These are phyloP conservation scores for Chrysosporium keratinophilum DNA, from an alignment of 2,329 filamentous ascomycete genomes.

Conservation along the genomic window DNA sequence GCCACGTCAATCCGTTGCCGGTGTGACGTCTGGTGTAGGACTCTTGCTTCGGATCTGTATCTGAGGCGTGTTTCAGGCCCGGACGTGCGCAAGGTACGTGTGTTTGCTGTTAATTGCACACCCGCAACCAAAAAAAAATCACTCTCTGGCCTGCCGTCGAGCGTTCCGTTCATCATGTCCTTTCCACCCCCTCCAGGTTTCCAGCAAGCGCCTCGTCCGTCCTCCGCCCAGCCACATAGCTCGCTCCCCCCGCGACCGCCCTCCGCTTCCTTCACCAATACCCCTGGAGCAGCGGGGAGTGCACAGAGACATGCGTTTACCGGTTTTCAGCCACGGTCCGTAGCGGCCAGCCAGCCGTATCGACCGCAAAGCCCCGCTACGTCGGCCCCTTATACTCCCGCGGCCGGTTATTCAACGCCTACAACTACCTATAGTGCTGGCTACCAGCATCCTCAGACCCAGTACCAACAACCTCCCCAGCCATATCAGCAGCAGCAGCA, in stretches of 20 bases:
- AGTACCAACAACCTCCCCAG: constrained; percentile 22
- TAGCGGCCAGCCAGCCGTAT: constrained; percentile 38
- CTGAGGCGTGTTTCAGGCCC: constrained; percentile 12
- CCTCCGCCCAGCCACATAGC: constrained; percentile 33
- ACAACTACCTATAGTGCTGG: constrained; percentile 36
- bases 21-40: constrained; percentile 10
- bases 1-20: neutral
- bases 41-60: constrained; percentile 7
- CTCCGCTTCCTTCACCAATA: constrained; percentile 34
- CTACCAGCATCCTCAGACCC: constrained; percentile 34
- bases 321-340: constrained; percentile 51
- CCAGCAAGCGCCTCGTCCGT: constrained; percentile 37
- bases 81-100: constrained; percentile 18
- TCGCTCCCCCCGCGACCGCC: constrained; percentile 73
- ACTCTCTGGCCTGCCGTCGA: constrained; percentile 4
- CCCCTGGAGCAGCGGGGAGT: constrained; percentile 21
- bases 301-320: constrained; percentile 35
- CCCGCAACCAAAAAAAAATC: constrained; percentile 1
- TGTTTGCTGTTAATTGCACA: constrained; percentile 15
- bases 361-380: constrained; percentile 25
- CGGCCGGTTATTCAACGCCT: constrained; percentile 22
- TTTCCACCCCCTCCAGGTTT: constrained; percentile 78
- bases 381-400: constrained; percentile 18
- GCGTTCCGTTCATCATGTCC: constrained; percentile 55
- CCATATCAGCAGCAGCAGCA: constrained; percentile 13